phyloP scores from a whole-genome alignment of 495 filamentous ascomycete species.

The Parathielavia hyrcaniae region DNA sequence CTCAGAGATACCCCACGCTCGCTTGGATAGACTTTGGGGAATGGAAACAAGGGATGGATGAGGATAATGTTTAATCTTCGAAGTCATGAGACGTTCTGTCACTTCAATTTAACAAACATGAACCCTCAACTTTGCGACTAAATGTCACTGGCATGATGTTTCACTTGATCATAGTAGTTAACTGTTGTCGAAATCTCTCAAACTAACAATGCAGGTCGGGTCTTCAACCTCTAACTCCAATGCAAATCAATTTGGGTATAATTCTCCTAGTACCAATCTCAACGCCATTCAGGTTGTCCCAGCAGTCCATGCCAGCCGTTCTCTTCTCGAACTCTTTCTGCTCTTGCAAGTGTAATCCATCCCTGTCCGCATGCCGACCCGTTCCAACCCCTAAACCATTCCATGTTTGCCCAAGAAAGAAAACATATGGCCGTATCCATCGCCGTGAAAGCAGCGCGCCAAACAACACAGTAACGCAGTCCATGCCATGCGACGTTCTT shows the following conservation, averaged over 20 bases:
- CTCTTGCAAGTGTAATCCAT: background rate
- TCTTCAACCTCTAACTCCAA: background rate
- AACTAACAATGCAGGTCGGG: too few species aligned
- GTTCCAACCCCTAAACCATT: too few species aligned
- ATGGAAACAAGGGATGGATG: too few species aligned
- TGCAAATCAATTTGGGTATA: background rate
- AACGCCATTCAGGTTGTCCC: background rate
- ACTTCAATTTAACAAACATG: background rate
- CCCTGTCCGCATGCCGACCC: background rate
- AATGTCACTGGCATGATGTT: too few species aligned
- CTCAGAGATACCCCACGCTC: conserved; percentile 13
- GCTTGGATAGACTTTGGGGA: background rate
- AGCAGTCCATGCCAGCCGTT: background rate
- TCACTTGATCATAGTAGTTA: too few species aligned
- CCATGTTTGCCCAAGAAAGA: background rate
- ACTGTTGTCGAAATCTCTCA: background rate
- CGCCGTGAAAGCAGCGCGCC: background rate
- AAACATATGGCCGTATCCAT: background rate
- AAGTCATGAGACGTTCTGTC: background rate
- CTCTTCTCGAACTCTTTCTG: background rate
- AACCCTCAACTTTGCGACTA: too few species aligned
- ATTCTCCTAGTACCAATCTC: background rate
- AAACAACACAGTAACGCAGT: background rate
- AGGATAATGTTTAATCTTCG: conserved; percentile 12
- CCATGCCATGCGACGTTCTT: background rate